These are phyloP conservation scores for Annulohypoxylon bovei DNA, from an alignment of 495 filamentous ascomycete genomes.

Conservation along the genomic window DNA sequence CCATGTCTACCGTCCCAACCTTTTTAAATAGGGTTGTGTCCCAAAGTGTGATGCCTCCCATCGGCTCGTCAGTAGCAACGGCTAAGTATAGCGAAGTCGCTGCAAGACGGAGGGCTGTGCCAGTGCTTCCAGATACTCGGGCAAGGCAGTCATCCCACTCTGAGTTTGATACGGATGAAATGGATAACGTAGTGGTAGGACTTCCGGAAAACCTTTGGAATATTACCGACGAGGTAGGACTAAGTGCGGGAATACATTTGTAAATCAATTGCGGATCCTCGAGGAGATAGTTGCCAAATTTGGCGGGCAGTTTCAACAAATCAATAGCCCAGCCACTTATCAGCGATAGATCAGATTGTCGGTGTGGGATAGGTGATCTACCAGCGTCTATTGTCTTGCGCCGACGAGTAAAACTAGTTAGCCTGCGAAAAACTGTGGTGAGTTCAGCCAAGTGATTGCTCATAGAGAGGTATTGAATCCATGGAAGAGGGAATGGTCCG, in stretches of 20 bases:
- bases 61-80: neutral
- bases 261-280: neutral
- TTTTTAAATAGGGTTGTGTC: neutral
- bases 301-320: neutral
- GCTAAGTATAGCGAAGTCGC: neutral
- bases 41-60: neutral
- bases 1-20: neutral
- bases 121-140: neutral
- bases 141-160: constrained; percentile 1
- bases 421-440: neutral
- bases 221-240: neutral
- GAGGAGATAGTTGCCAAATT: neutral
- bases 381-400: neutral
- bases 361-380: neutral
- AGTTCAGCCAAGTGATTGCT: neutral
- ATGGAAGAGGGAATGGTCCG: neutral
- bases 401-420: neutral
- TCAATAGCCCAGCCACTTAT: neutral
- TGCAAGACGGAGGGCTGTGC: neutral
- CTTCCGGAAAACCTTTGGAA: neutral
- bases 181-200: neutral
- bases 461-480: neutral
- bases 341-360: neutral
- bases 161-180: neutral
- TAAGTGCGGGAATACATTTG: neutral